These are phyloP conservation scores for Trichosporon sp. DNA, from an alignment of 1,284 basidiomycete species.

Conservation along the genomic window DNA sequence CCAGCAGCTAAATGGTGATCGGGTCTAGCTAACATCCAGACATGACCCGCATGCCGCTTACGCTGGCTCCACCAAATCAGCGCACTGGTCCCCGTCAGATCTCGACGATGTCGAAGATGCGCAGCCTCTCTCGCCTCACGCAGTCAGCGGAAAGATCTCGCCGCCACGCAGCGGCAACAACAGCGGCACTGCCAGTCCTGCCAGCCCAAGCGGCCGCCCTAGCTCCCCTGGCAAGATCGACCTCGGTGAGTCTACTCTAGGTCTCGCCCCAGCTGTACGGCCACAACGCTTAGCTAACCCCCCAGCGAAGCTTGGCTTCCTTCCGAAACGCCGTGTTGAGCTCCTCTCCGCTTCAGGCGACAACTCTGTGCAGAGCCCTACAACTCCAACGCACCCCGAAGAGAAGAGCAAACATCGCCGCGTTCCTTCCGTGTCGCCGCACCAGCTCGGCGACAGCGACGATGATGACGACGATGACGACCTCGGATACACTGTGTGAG, in stretches of 20 bases:
- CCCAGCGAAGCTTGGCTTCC: conserved; percentile 55
- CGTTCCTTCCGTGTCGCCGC: conserved; percentile 38
- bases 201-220: conserved; percentile 28
- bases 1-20: background rate
- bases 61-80: conserved; percentile 13
- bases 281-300: background rate
- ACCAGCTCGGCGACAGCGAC: conserved; percentile 49
- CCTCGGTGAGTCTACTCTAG: conserved; percentile 42
- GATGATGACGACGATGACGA: conserved; percentile 53
- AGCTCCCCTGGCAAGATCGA: conserved; percentile 46
- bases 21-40: conserved; percentile 1
- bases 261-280: background rate
- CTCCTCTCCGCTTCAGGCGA: conserved; percentile 44
- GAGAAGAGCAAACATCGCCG: conserved; percentile 40
- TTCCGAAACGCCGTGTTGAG: conserved; percentile 56
- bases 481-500: conserved; percentile 56
- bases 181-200: conserved; percentile 17
- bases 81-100: conserved; percentile 53
- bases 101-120: conserved; percentile 41
- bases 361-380: background rate
- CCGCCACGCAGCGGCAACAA: conserved; percentile 27
- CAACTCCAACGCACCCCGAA: conserved; percentile 34
- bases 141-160: conserved; percentile 22
- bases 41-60: conserved; percentile 3
- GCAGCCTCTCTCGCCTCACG: conserved; percentile 21